A percentile compares a stretch with the other conserved stretches of the same genome.
Evolutionary conservation across 2,329 filamentous ascomycete species (phyloP).

Genomic region (Xylaria sp.): DNA sequence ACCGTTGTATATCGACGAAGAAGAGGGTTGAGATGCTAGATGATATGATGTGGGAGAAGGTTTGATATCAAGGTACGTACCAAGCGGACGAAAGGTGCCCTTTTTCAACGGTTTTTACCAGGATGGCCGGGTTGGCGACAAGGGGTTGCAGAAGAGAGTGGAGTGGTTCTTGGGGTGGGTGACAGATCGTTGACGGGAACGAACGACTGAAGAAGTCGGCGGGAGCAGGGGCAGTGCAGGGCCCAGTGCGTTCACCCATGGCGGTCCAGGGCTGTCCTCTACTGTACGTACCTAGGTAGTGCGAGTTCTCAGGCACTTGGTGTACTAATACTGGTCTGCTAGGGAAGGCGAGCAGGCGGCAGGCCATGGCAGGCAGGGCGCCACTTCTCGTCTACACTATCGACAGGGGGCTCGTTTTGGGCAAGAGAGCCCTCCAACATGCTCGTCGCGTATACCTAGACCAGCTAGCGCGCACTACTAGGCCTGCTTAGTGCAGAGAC

Average conservation of each 20-base stretch:
- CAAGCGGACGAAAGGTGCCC: conserved; percentile 21
- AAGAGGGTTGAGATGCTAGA: conserved; percentile 10
- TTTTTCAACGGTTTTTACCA: conserved; percentile 33
- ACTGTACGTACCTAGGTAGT: not conserved
- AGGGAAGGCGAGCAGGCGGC: not conserved
- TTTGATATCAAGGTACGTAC: conserved; percentile 35
- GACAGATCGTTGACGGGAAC: conserved; percentile 32
- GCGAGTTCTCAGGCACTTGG: too few species aligned
- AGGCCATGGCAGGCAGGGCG: not conserved
- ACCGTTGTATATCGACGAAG: conserved; percentile 9
- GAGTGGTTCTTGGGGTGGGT: conserved; percentile 27
- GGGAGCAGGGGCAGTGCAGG: conserved; percentile 14
- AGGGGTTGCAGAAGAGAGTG: conserved; percentile 29
- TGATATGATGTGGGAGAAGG: conserved; percentile 17
- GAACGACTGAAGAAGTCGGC: conserved; percentile 25
- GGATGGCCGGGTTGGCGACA: conserved; percentile 25
- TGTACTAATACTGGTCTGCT: not conserved
- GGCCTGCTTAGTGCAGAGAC: too few species aligned
- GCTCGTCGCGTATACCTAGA: too few species aligned
- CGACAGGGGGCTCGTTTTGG: conserved; percentile 22
- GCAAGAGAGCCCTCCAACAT: conserved; percentile 15
- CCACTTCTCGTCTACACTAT: too few species aligned
- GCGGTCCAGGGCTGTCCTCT: not conserved
- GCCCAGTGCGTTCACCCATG: not conserved
- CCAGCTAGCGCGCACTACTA: too few species aligned